Conservation (phyloP, 805 yeast genomes). For the Saccharomycopsis vini region DNA sequence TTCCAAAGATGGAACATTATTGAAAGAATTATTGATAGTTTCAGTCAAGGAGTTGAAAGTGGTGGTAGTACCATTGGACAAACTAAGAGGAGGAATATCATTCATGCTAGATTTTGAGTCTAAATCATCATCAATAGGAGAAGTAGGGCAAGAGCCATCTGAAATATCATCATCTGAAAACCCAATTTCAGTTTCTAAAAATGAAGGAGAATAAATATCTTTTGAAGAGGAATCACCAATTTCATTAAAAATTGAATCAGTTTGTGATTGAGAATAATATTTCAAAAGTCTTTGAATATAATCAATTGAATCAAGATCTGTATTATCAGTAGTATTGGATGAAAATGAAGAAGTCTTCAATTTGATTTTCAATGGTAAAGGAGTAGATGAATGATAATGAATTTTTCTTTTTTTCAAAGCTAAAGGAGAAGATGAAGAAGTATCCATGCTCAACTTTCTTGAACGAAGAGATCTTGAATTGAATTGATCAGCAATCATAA, state of each 20-base stretch:
- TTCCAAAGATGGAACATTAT: constrained; percentile 5
- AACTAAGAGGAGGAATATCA: not conserved
- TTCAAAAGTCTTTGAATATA: constrained; percentile 8
- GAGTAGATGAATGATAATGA: too few species aligned
- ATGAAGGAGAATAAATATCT: not conserved
- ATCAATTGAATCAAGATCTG: constrained; percentile 12
- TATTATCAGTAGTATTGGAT: too few species aligned
- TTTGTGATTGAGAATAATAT: constrained; percentile 6
- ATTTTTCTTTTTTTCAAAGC: too few species aligned
- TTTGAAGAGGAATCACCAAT: too few species aligned
- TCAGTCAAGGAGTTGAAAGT: not conserved
- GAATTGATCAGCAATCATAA: too few species aligned
- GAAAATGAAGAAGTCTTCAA: too few species aligned
- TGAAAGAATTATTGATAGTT: too few species aligned
- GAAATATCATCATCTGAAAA: not conserved
- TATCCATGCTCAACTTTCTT: too few species aligned
- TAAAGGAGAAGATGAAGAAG: too few species aligned
- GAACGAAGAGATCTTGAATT: too few species aligned
- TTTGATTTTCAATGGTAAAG: too few species aligned
- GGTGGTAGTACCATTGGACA: not conserved
- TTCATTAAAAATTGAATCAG: not conserved
- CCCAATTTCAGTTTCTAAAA: not conserved
- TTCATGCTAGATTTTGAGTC: not conserved
- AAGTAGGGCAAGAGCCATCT: too few species aligned
- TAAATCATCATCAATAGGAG: not conserved